Evolutionary conservation across 148 eudicot genomes (phyloP).

Genomic region (Suaeda aralocaspica): DNA sequence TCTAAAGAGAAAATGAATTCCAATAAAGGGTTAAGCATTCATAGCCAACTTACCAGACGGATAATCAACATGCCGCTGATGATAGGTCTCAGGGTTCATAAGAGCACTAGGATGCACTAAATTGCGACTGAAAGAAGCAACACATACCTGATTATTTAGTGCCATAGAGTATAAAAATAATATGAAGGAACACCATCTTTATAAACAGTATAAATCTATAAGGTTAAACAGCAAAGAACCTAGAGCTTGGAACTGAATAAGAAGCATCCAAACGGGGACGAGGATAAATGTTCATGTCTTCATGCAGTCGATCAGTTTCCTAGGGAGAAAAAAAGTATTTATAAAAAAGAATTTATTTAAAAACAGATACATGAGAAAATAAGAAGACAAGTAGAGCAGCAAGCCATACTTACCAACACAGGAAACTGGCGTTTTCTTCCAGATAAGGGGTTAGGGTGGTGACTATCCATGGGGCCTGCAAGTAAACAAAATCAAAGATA

Average conservation of each 20-base stretch:
- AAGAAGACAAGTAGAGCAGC: neutral
- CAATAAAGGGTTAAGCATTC: neutral
- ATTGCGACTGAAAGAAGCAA: slow-evolving; percentile 20
- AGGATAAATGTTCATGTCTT: slow-evolving; percentile 28
- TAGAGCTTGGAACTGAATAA: slow-evolving; percentile 22
- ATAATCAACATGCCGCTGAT: slow-evolving; percentile 23
- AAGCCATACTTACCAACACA: slow-evolving; percentile 23
- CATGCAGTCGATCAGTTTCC: slow-evolving; percentile 32
- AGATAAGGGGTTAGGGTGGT: slow-evolving; percentile 16
- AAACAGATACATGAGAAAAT: no score
- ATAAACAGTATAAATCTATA: neutral
- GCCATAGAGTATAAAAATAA: neutral
- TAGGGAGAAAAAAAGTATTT: slow-evolving; percentile 8
- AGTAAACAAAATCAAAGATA: neutral
- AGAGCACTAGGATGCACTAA: slow-evolving; percentile 7
- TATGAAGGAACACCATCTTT: neutral
- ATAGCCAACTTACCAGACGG: slow-evolving; percentile 30
- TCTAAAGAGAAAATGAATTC: neutral
- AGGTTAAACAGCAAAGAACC: slow-evolving; percentile 16
- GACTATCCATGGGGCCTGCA: slow-evolving; percentile 23
- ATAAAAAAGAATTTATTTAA: neutral
- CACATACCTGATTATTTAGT: neutral
- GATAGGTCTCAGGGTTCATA: slow-evolving; percentile 17
- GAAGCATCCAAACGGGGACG: slow-evolving; percentile 25
- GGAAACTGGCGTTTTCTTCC: slow-evolving; percentile 34